phyloP scores from a whole-genome alignment of 352 stramenopile species.

The Phytophthora palmivora region DNA sequence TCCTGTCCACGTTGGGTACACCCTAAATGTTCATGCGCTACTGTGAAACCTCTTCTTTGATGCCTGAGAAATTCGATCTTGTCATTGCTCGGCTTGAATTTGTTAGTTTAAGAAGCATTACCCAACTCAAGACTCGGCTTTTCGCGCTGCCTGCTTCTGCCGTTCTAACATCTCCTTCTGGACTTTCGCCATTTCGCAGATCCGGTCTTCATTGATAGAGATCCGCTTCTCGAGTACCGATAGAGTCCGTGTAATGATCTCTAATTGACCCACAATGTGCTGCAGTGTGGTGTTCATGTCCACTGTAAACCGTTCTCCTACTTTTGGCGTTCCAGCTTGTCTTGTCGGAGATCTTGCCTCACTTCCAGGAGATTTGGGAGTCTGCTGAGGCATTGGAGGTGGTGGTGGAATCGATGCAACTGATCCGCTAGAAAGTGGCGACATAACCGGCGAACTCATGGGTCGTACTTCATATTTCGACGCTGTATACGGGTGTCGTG shows the following conservation, averaged over 20 bases:
- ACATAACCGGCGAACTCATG: slow-evolving; percentile 15
- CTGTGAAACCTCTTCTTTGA: too few relatives aligned
- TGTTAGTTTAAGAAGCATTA: too few relatives aligned
- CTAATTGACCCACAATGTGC: slow-evolving; percentile 90
- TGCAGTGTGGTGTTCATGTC: slow-evolving; percentile 70
- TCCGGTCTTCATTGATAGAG: slow-evolving; percentile 84
- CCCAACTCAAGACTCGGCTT: slow-evolving; percentile 20
- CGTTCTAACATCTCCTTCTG: slow-evolving; percentile 69
- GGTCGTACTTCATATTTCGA: slow-evolving; percentile 47
- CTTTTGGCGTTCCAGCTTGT: slow-evolving; percentile 9
- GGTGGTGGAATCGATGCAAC: slow-evolving; percentile 11
- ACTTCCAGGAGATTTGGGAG: slow-evolving; percentile 19
- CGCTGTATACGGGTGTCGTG: slow-evolving; percentile 39
- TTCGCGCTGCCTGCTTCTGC: slow-evolving; percentile 37
- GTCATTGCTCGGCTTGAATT: too few relatives aligned
- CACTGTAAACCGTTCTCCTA: slow-evolving; percentile 14
- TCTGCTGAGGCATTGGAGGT: slow-evolving; percentile 8
- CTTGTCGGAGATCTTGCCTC: slow-evolving; percentile 21
- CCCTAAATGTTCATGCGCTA: too few relatives aligned
- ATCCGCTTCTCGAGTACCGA: slow-evolving; percentile 87
- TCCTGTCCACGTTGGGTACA: too few relatives aligned
- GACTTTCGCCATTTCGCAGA: slow-evolving; percentile 64
- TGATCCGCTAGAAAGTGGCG: slow-evolving; percentile 8
- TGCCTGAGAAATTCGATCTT: too few relatives aligned
- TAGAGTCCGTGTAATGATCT: slow-evolving; percentile 90